phyloP scores from a whole-genome alignment of 495 filamentous ascomycete genomes.

The Penicillium macrosclerotiorum region DNA sequence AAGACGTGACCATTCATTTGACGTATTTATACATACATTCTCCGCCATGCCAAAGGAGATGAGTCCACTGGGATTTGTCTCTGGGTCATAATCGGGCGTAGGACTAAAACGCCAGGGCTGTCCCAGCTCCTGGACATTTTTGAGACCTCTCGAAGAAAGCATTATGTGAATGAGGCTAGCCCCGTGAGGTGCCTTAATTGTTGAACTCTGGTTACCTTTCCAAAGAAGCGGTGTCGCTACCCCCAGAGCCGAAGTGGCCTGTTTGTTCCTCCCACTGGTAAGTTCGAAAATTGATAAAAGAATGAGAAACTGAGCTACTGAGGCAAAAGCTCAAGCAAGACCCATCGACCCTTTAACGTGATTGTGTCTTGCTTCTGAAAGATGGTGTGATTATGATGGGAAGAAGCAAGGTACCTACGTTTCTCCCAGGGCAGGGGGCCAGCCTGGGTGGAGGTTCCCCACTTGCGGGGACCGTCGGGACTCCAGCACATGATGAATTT shows the following conservation, averaged over 20 bases:
- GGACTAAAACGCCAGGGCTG: slow-evolving; percentile 32
- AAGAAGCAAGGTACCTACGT: slow-evolving; percentile 1
- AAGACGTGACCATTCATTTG: too few relatives aligned
- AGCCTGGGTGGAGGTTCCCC: background rate
- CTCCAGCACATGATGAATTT: background rate
- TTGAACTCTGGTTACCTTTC: background rate
- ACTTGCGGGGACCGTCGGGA: background rate
- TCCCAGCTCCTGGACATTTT: slow-evolving; percentile 20
- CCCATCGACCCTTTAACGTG: too few relatives aligned
- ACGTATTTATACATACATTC: slow-evolving; percentile 32
- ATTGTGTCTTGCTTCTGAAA: too few relatives aligned
- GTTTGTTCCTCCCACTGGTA: background rate
- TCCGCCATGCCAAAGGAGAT: slow-evolving; percentile 38
- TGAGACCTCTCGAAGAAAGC: slow-evolving; percentile 31
- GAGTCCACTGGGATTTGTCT: slow-evolving; percentile 27
- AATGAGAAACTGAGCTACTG: background rate
- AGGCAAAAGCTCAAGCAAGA: background rate
- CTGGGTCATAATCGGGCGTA: slow-evolving; percentile 27
- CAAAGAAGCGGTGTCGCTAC: slow-evolving; percentile 7
- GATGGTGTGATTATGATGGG: background rate
- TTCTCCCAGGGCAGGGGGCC: too few relatives aligned
- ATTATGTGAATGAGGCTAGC: slow-evolving; percentile 11
- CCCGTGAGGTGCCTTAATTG: background rate
- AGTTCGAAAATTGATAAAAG: too few relatives aligned
- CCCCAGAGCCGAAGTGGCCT: background rate